Evolutionary conservation across 768 basidiomycete species (phyloP).

Genomic region (Astraeus odoratus): DNA sequence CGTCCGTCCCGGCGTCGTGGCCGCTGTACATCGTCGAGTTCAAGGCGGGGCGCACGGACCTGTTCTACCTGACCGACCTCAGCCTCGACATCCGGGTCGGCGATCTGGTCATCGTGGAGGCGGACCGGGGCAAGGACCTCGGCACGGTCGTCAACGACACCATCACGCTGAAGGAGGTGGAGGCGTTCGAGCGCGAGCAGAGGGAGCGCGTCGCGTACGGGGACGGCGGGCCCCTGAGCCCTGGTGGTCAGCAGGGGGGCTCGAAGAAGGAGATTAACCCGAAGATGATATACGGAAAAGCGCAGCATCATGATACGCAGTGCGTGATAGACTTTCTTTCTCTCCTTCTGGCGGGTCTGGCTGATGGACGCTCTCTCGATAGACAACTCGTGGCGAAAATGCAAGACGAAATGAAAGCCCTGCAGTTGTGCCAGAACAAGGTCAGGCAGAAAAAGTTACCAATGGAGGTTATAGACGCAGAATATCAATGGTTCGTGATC

Average conservation of each 20-base stretch:
- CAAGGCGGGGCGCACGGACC: slow-evolving; percentile 92
- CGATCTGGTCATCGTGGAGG: slow-evolving; percentile 94
- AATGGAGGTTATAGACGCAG: slow-evolving; percentile 98
- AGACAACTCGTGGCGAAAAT: slow-evolving; percentile 76
- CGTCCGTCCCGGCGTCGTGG: slow-evolving; percentile 73
- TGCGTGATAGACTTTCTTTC: slow-evolving; percentile 35
- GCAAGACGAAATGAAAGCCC: slow-evolving; percentile 87
- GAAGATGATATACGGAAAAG: slow-evolving; percentile 93
- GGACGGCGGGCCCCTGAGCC: slow-evolving; percentile 41
- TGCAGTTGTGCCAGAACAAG: slow-evolving; percentile 87
- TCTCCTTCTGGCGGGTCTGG: not conserved
- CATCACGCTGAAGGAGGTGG: slow-evolving; percentile 84
- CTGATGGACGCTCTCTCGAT: slow-evolving; percentile 7
- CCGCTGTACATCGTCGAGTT: slow-evolving; percentile 97
- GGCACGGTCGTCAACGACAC: slow-evolving; percentile 90
- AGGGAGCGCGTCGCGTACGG: slow-evolving; percentile 45
- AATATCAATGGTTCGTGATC: slow-evolving; percentile 84
- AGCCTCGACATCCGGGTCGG: slow-evolving; percentile 65
- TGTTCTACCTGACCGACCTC: slow-evolving; percentile 84
- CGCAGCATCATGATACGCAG: slow-evolving; percentile 77
- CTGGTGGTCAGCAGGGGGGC: slow-evolving; percentile 33
- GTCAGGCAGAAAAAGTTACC: slow-evolving; percentile 91
- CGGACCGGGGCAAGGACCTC: slow-evolving; percentile 88
- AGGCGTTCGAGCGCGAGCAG: slow-evolving; percentile 83
- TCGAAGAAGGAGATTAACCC: slow-evolving; percentile 92